Base-by-base conservation (phyloP, 176 grass and related monocot species). In the Raddia distichophylla region DNA sequence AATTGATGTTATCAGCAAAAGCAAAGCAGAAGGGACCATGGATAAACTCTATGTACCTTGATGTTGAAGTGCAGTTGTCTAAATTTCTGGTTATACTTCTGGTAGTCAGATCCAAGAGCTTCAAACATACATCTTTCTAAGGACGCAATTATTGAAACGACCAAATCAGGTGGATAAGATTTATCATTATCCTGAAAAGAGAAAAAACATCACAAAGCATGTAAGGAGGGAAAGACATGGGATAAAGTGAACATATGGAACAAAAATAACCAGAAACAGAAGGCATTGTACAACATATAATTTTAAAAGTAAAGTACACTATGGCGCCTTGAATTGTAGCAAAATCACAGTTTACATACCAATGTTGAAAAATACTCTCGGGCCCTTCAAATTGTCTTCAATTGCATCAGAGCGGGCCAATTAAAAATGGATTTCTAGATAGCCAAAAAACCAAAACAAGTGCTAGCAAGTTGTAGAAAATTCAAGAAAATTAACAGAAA, bases 11-110 rank as follows among this genome's bases (percentile, higher is more conserved):
- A 2, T 35, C 10, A 64, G 68, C 78, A 80, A 64, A 59, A 5
- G 71, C 54, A 78, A 61, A 52, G 45, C 54, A 64, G 76, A 79
- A 45, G 49, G 60, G 46, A 27, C n/a, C 7, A 71, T 60, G 54
- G 10, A 66, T 75, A 77, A 65, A 64, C 84, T 13, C 8, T 77
- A 8, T 14, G n/a, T 82, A 99, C 96, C 93, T 93, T 99, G 58
- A 99, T 92, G 86, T 99, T 95, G 85, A 99, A 99, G 64, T 47
- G 74, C 64, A 99, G 82, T 61, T 99, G 93, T 76, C 96, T 91
- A 91, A 99, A 85, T 90, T 99, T 99, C 90, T 99, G 90, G 80
- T 99, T 99, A 65, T 99, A 99, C 80, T 99, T 99, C 40, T 17
- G 55, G 72, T 90, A 95, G 73, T 95, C 96, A 19, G 70, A 57